Percentiles rank a stretch among this genome's conserved stretches.
phyloP scores from a whole-genome alignment of 129 eudicot genomes.

The Chrysanthemum makinoi region DNA sequence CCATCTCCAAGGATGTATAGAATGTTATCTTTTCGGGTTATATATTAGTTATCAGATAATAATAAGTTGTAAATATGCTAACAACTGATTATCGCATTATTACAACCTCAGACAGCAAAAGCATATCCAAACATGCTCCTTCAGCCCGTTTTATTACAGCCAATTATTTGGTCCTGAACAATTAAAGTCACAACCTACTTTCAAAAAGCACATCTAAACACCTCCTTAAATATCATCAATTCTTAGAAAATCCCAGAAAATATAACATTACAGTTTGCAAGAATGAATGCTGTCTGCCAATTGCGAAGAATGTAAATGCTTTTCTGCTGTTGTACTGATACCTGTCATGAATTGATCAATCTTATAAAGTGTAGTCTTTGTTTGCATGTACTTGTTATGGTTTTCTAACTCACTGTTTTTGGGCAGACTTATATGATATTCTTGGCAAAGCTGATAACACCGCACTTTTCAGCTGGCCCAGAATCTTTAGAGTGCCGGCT shows the following conservation, averaged over 20 bases:
- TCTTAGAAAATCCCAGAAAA: neutral
- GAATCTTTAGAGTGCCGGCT: conserved; percentile 92
- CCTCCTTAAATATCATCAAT: neutral
- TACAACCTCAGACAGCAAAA: too few relatives aligned
- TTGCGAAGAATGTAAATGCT: neutral
- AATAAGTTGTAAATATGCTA: too few relatives aligned
- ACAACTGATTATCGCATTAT: too few relatives aligned
- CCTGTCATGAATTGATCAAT: neutral
- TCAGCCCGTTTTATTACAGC: too few relatives aligned
- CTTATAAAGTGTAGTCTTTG: neutral
- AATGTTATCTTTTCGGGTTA: too few relatives aligned
- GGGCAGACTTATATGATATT: conserved; percentile 87
- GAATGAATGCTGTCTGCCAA: neutral
- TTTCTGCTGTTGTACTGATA: neutral
- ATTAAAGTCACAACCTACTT: too few relatives aligned
- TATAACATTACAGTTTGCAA: neutral
- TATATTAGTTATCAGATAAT: too few relatives aligned
- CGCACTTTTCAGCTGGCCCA: conserved; percentile 87
- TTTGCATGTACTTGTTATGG: neutral
- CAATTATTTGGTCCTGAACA: too few relatives aligned
- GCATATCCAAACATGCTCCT: too few relatives aligned
- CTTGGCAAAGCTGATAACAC: conserved; percentile 78
- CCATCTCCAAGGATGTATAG: too few relatives aligned
- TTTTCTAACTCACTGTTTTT: conserved; percentile 2
- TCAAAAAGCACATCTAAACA: neutral